Base-by-base conservation (phyloP, 1,284 basidiomycete species). In the Neonothopanus nambi region DNA sequence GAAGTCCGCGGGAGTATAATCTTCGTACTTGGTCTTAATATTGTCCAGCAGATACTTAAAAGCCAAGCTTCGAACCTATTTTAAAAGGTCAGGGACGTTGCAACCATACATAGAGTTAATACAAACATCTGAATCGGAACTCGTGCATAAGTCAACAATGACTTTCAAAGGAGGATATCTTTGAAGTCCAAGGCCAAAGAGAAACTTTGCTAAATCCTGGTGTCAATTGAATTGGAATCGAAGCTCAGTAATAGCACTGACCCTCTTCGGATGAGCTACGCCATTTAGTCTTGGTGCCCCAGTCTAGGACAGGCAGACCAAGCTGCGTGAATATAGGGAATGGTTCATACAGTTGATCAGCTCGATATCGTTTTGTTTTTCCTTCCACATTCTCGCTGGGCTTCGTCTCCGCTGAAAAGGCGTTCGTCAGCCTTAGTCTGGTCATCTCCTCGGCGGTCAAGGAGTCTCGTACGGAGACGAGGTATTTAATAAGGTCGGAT, bases 321-420 rank as follows among this genome's bases (percentile, higher is more conserved):
- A 98, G 75, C 44, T 83, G 76, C 9, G 89, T 81, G 57, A 96
- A 84, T 1, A 80, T 75, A 36, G 90, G 87, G 1, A 78, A 65
- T 0, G 97, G 96, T 65, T 98, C 95, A 63, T 96, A 97, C 1
- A 95, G 75, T 53, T 92, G 82, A 30, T 75, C 72, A 0, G 93
- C 90, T 51, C 76, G 82, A 63, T 76, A 81, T 13, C 90, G 73
- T 3, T 71, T 63, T 8, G 13, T 13, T 33, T 33, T 33, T 2
- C 9, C 8, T 4, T 68, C 65, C 61, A 57, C 53, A 8, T 64
- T 58, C 11, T 65, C 58, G 11, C 59, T 67, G 0, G 63, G 45
- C 0, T 61, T 63, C 8, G 66, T 70, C 67, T 94, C 91, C 49
- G 80, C 80, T 0, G 84, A 83, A 62, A 98, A 95, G 8, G 92